These are phyloP conservation scores for Yamadazyma mexicana DNA, from an alignment of 1,139 yeast genomes.

Conservation along the genomic window DNA sequence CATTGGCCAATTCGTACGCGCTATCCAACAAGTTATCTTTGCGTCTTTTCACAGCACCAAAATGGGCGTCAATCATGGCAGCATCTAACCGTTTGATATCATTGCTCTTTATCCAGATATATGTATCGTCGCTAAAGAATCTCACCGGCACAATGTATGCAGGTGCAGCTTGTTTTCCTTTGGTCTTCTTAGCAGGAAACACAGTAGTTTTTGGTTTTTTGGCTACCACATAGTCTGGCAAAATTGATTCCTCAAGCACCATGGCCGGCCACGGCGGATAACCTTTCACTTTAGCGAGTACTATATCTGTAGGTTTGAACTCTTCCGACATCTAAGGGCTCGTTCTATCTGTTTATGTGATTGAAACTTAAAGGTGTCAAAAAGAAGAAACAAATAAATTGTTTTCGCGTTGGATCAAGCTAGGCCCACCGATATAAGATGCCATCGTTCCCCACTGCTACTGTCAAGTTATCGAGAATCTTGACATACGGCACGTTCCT, in stretches of 20 bases:
- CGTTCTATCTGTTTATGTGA: too few relatives aligned
- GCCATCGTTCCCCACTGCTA: slow-evolving; percentile 11
- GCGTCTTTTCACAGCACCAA: slow-evolving; percentile 27
- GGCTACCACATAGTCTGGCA: slow-evolving; percentile 53
- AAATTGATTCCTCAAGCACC: slow-evolving; percentile 56
- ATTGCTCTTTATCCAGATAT: slow-evolving; percentile 54
- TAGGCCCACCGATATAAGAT: slow-evolving; percentile 6
- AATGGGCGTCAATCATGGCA: slow-evolving; percentile 30
- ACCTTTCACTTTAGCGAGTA: slow-evolving; percentile 74
- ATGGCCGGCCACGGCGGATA: slow-evolving; percentile 85
- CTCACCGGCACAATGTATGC: slow-evolving; percentile 45
- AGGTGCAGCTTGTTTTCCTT: slow-evolving; percentile 19
- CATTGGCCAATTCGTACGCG: slow-evolving; percentile 41
- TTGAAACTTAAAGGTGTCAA: too few relatives aligned
- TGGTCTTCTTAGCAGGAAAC: slow-evolving; percentile 18
- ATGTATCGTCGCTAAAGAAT: slow-evolving; percentile 66
- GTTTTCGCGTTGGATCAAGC: neutral
- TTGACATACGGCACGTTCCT: slow-evolving; percentile 10
- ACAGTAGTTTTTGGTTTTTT: slow-evolving; percentile 46
- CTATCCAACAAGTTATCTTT: slow-evolving; percentile 36
- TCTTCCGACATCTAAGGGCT: neutral
- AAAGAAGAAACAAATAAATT: too few relatives aligned
- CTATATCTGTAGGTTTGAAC: slow-evolving; percentile 38
- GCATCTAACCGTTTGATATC: slow-evolving; percentile 38
- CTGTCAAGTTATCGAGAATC: slow-evolving; percentile 3